Conservation (phyloP, 768 basidiomycete genomes). For the Trametes sanguinea region DNA sequence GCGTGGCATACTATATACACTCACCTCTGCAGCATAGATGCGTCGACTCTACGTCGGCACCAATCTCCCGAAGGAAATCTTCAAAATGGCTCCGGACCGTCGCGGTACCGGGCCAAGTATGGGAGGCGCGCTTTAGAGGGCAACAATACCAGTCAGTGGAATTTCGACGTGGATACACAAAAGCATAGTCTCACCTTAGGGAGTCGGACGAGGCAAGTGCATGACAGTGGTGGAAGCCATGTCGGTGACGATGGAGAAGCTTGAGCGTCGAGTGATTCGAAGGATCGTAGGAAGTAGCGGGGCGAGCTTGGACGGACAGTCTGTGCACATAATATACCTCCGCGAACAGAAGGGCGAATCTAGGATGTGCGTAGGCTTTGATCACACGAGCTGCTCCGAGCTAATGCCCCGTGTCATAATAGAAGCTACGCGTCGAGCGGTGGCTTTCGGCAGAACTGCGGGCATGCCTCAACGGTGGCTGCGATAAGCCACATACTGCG, state of each 20-base stretch:
- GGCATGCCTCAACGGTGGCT: constrained; percentile 8
- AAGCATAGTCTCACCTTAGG: constrained; percentile 16
- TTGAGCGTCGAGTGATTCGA: not conserved
- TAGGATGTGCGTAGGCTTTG: constrained; percentile 16
- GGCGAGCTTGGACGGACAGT: constrained; percentile 9
- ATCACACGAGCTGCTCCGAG: constrained; percentile 26
- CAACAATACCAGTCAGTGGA: not conserved
- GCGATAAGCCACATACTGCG: constrained; percentile 21
- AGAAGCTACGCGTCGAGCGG: constrained; percentile 23
- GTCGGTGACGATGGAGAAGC: not conserved
- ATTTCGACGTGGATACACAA: constrained; percentile 6
- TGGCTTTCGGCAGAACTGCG: constrained; percentile 28
- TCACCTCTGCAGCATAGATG: constrained; percentile 19
- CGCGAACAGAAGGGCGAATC: constrained; percentile 18
- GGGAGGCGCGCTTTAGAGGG: constrained; percentile 14
- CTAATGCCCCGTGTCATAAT: constrained; percentile 22
- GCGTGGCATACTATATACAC: not conserved
- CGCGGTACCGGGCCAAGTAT: constrained; percentile 21
- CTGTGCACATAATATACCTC: constrained; percentile 16
- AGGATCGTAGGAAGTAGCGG: constrained; percentile 3
- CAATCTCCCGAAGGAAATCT: constrained; percentile 21
- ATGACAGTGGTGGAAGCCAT: constrained; percentile 15
- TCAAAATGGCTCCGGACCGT: constrained; percentile 21
- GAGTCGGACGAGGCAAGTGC: constrained; percentile 16
- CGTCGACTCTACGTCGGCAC: constrained; percentile 6